phyloP scores from a whole-genome alignment of 2,329 filamentous ascomycete species.

The Arthrobotrys sinensis region DNA sequence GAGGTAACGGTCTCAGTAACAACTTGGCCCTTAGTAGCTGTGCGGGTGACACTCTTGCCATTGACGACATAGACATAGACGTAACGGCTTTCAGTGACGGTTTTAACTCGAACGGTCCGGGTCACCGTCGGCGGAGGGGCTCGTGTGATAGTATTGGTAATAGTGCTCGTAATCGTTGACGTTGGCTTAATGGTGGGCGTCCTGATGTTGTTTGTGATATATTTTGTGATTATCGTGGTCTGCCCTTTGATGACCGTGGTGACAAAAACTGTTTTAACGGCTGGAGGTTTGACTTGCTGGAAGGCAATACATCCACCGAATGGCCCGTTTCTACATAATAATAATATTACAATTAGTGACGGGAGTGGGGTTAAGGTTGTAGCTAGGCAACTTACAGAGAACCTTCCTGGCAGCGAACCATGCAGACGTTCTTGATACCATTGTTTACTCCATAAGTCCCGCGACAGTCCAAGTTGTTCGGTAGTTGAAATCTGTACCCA shows the following conservation, averaged over 20 bases:
- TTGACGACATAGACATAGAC: background rate
- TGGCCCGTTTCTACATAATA: background rate
- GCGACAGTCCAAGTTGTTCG: background rate
- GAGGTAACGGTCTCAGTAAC: background rate
- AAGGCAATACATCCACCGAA: background rate
- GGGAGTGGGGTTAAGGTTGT: background rate
- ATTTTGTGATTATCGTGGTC: background rate
- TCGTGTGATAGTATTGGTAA: background rate
- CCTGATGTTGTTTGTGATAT: background rate
- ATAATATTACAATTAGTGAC: background rate
- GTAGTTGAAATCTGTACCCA: background rate
- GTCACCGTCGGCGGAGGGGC: background rate
- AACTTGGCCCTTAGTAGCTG: background rate
- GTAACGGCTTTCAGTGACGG: background rate
- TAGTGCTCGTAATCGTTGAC: background rate
- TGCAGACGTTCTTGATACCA: background rate
- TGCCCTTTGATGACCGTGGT: background rate
- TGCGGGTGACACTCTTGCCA: background rate
- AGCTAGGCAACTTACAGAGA: background rate
- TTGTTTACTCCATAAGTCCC: background rate
- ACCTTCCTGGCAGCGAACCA: background rate
- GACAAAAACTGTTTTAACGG: background rate
- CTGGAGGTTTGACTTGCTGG: background rate
- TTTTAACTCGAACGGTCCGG: background rate
- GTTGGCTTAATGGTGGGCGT: background rate